Evolutionary conservation across 192 early-diverging fungal species (phyloP).

Genomic region (Rhizoclosmatium sp.): DNA sequence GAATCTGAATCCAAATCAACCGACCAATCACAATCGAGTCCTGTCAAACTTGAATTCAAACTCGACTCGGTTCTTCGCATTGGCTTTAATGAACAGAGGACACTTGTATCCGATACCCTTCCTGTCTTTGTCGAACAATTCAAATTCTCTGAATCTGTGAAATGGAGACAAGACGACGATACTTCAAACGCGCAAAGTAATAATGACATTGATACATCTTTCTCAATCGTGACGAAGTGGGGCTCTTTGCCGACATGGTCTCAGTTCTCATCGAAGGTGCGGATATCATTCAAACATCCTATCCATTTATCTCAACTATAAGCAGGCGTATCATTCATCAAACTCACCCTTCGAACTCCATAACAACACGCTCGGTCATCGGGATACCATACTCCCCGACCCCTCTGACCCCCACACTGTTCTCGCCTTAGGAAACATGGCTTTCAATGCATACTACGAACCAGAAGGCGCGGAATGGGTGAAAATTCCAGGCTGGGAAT

Average conservation of each 20-base stretch:
- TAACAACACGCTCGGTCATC: constrained; percentile 9
- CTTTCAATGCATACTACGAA: constrained; percentile 83
- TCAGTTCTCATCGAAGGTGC: neutral
- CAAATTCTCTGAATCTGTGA: too few relatives aligned
- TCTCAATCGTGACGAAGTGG: neutral
- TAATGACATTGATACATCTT: neutral
- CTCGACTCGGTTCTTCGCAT: too few relatives aligned
- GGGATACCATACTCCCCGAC: constrained; percentile 65
- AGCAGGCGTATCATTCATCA: neutral
- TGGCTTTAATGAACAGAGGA: too few relatives aligned
- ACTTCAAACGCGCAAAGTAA: neutral
- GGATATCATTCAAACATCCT: too few relatives aligned
- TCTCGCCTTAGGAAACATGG: constrained; percentile 77
- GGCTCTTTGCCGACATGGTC: neutral
- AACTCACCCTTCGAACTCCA: neutral
- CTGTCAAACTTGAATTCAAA: too few relatives aligned
- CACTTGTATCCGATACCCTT: too few relatives aligned
- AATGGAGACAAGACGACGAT: too few relatives aligned
- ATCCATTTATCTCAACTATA: neutral
- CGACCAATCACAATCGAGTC: too few relatives aligned
- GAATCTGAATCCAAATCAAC: too few relatives aligned
- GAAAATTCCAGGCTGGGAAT: constrained; percentile 34
- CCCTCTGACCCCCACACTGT: constrained; percentile 77
- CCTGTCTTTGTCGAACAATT: too few relatives aligned
- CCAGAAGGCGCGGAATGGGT: constrained; percentile 47